Evolutionary conservation across 106 monocot species (phyloP), one percentile per base, ranked within the genome.

Genomic region (Posidonia australis): DNA sequence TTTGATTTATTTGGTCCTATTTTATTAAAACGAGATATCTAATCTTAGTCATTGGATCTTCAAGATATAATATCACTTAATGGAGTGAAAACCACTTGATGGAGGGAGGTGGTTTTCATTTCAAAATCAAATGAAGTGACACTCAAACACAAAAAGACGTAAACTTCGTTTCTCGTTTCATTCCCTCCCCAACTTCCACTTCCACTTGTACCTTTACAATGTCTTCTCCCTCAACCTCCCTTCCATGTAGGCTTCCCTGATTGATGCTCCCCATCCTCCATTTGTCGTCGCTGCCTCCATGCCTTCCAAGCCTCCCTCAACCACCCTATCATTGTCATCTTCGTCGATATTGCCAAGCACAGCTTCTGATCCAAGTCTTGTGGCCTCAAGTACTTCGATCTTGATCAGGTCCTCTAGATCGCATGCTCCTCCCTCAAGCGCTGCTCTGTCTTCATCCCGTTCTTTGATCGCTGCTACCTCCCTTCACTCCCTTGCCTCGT

Each of bases 191-290:
- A n/a, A n/a, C 29, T 75, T 91, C 81, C 46, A 78, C 30, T 84
- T 91, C 70, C 91, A 86, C 14, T 86, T 83, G 10, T 86, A 91
- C 74, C 91, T 91, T 62, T 83, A 79, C 52, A 76, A 86, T 20
- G 70, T 90, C 29, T 81, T 87, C 58, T 69, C 86, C 23, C 76
- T 69, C 45, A 78, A 69, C 18, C 62, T 83, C 43, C 89, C 89
- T 14, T 54, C 77, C 12, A 73, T 18, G 81, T 79, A 5, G 90
- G 90, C 41, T 91, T 91, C 69, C 87, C 87, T 1, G 76, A 79
- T 77, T 87, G 91, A 84, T 27, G 46, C 18, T 9, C 28, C 20
- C 49, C 51, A 5, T 44, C 14, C 30, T 27, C 65, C 65, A 13
- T 29, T 26, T 14, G 26, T 13, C 56, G 32, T n/a, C 68, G 18